These are phyloP conservation scores for Vaccinium vitisidaea DNA, from an alignment of 148 eudicot species.

Conservation along the genomic window DNA sequence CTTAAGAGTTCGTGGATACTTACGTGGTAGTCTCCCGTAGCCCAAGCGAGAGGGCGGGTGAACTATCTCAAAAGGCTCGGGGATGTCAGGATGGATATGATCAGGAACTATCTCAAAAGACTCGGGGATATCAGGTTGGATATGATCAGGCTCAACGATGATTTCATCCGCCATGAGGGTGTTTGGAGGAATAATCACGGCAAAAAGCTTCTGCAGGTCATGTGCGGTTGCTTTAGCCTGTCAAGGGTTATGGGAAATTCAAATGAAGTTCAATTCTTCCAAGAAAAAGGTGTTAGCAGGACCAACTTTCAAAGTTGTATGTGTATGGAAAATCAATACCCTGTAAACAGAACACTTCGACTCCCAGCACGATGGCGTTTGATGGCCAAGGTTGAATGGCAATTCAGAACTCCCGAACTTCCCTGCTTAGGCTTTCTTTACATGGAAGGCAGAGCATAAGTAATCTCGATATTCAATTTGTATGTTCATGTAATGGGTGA, in stretches of 20 bases:
- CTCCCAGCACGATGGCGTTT: neutral
- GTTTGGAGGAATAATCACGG: no score
- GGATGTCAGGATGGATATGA: no score
- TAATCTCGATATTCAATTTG: neutral
- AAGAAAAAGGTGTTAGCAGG: neutral
- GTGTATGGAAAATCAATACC: neutral
- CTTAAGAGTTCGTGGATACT: no score
- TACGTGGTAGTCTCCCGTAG: no score
- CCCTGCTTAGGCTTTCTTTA: neutral
- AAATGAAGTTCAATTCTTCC: neutral
- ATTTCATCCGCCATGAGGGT: no score
- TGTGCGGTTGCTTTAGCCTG: neutral
- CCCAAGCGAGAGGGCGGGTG: no score
- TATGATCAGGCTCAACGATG: no score
- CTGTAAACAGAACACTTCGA: neutral
- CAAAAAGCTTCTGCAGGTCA: neutral
- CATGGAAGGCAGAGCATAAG: neutral
- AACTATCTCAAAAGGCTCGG: no score
- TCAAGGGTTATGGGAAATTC: neutral
- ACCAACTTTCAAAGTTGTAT: neutral
- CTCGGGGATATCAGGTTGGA: no score
- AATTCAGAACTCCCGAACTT: neutral
- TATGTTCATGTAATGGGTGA: neutral
- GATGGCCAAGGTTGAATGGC: neutral
- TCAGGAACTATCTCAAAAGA: no score